Evolutionary conservation across 2,329 filamentous ascomycete species (phyloP), one percentile per base, ranked within the genome.

Genomic region (Aspergillus sp.): DNA sequence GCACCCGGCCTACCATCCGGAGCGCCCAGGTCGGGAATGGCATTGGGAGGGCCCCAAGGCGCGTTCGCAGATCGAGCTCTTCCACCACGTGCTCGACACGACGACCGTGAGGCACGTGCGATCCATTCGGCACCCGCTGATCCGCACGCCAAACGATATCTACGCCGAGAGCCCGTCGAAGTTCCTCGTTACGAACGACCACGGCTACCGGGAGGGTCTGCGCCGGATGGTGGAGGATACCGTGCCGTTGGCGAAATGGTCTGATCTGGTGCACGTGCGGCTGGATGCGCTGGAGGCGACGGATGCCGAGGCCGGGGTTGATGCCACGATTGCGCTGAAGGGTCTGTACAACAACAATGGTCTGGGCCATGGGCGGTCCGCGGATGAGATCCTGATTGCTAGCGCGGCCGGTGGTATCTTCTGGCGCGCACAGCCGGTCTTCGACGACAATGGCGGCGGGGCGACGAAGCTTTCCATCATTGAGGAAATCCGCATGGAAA

Each of bases 131-230:
- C 70, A 82, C 55, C 71, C 75, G 0, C 52, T 79, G 32, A 72
- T 83, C 41, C 59, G 57, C 7, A 82, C 78, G 0, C 80, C 80
- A 1, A 83, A 83, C 50, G 80, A 83, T 50, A 61, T 83, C 8
- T 60, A 75, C 4, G 77, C 73, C 2, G 55, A 63, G 3, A 73
- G 66, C 0, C 70, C 74, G 0, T 64, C 55, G 8, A 72, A 73
- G 0, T 73, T 83, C 57, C 76, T 78, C 43, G 73, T 82, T 4
- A 82, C 79, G 0, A 83, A 83, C 50, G 80, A 83, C 51, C 79
- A 82, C 45, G 62, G 64, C 52, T 73, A 81, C 57, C 70, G 67
- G 0, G 69, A 75, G 1, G 79, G 79, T 0, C 4, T 58, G 0
- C 57, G 73, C 61, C 70, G 78, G 2, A 6, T 56, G 0, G 1